A percentile compares a stretch with the other conserved stretches of the same genome.
Evolutionary conservation across 495 filamentous ascomycete genomes (phyloP).

Genomic region (Gamarada debralockiae): DNA sequence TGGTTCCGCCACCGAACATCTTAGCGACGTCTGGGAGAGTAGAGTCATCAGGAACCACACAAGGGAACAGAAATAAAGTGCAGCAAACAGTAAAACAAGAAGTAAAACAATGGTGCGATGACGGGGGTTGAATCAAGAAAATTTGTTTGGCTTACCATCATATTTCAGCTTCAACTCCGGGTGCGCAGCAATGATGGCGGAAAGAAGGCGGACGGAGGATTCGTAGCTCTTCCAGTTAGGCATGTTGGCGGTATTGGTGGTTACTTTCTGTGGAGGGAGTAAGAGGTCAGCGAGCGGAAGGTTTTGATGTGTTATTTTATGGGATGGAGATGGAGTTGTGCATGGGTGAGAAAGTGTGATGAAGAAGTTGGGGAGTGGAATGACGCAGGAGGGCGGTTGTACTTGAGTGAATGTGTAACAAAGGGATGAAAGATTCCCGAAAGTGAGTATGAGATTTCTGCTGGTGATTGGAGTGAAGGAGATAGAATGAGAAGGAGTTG

Average conservation of each 20-base stretch:
- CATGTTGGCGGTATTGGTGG: conserved; percentile 24
- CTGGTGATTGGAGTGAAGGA: too few relatives aligned
- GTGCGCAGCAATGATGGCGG: conserved; percentile 45
- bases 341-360: background rate
- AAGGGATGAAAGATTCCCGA: too few relatives aligned
- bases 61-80: background rate
- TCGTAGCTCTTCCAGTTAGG: conserved; percentile 48
- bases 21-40: conserved; percentile 19
- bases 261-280: background rate
- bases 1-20: conserved; percentile 14
- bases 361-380: background rate
- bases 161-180: conserved; percentile 41
- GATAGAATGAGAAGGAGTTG: too few relatives aligned
- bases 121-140: conserved; percentile 5
- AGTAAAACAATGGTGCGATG: background rate
- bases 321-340: background rate
- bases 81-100: background rate
- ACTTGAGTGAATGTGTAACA: too few relatives aligned
- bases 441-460: too few relatives aligned
- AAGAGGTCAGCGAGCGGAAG: background rate
- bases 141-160: conserved; percentile 37
- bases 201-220: conserved; percentile 41
- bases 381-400: too few relatives aligned
- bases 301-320: background rate
- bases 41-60: conserved; percentile 14